A percentile compares a stretch with the other conserved stretches of the same genome.
These are phyloP conservation scores for Tetrapyrgos nigripes DNA, from an alignment of 1,284 basidiomycete genomes.

Conservation along the genomic window DNA sequence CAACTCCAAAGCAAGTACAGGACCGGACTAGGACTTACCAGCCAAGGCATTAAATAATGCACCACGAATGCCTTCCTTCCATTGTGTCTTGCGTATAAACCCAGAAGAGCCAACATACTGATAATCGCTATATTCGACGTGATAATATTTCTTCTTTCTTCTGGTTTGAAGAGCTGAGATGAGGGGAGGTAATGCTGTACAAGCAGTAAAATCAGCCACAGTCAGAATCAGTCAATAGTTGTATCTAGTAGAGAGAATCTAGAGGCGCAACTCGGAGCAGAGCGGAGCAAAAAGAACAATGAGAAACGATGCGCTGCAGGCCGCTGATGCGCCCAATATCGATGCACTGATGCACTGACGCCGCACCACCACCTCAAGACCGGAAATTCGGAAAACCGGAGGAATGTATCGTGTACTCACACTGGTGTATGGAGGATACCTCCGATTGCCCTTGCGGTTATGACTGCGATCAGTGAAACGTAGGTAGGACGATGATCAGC, in stretches of 20 bases:
- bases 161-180: conserved; percentile 37
- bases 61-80: conserved; percentile 31
- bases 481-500: not conserved
- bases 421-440: conserved; percentile 40
- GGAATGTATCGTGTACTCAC: too few species aligned
- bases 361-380: too few species aligned
- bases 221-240: too few species aligned
- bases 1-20: not conserved
- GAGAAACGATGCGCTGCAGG: too few species aligned
- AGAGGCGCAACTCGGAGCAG: too few species aligned
- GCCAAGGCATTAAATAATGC: conserved; percentile 63
- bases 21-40: conserved; percentile 42
- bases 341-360: too few species aligned
- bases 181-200: conserved; percentile 39
- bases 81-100: conserved; percentile 42
- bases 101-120: conserved; percentile 50
- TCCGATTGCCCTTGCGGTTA: conserved; percentile 42
- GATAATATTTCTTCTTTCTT: conserved; percentile 48
- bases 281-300: too few species aligned
- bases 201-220: too few species aligned
- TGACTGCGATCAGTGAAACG: conserved; percentile 18
- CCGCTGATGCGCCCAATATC: too few species aligned
- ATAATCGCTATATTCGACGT: conserved; percentile 62
- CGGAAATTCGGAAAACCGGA: too few species aligned
- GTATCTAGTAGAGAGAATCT: too few species aligned